These are phyloP conservation scores for Myxozyma melibiosi DNA, from an alignment of 805 yeast genomes.

Conservation along the genomic window DNA sequence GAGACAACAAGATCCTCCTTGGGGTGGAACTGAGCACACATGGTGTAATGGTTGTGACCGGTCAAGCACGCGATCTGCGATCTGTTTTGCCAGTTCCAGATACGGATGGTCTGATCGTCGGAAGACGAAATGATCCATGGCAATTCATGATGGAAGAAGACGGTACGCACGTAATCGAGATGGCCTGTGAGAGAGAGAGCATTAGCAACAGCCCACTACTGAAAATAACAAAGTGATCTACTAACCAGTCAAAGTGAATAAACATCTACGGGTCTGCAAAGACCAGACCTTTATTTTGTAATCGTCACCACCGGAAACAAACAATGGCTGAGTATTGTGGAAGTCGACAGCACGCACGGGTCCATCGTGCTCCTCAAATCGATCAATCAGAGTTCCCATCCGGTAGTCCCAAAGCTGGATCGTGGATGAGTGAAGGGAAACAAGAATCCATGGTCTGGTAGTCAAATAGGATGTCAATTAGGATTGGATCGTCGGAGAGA, in stretches of 20 bases:
- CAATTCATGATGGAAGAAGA: slow-evolving; percentile 88
- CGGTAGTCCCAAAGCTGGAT: slow-evolving; percentile 99
- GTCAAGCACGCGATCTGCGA: slow-evolving; percentile 96
- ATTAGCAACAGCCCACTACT: not conserved
- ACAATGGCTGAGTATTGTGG: slow-evolving; percentile 97
- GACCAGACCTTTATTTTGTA: slow-evolving; percentile 96
- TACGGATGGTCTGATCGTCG: slow-evolving; percentile 97
- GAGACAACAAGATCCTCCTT: slow-evolving; percentile 91
- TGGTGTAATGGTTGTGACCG: slow-evolving; percentile 97
- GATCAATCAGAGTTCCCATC: slow-evolving; percentile 95
- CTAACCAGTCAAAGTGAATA: slow-evolving; percentile 71
- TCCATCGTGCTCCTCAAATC: slow-evolving; percentile 98
- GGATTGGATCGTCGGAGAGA: not conserved
- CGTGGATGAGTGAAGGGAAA: slow-evolving; percentile 95
- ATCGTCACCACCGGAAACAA: slow-evolving; percentile 97
- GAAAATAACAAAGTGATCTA: not conserved
- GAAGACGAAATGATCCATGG: slow-evolving; percentile 97
- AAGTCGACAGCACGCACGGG: slow-evolving; percentile 95
- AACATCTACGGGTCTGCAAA: slow-evolving; percentile 82
- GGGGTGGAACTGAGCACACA: slow-evolving; percentile 98
- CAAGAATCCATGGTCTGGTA: slow-evolving; percentile 88
- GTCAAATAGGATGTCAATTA: not conserved
- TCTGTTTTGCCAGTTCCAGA: slow-evolving; percentile 99
- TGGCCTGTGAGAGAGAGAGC: slow-evolving; percentile 58
- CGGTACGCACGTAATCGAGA: slow-evolving; percentile 92